Evolutionary conservation across 1,284 basidiomycete genomes (phyloP).

Genomic region (Gastroboletus turbinatus): DNA sequence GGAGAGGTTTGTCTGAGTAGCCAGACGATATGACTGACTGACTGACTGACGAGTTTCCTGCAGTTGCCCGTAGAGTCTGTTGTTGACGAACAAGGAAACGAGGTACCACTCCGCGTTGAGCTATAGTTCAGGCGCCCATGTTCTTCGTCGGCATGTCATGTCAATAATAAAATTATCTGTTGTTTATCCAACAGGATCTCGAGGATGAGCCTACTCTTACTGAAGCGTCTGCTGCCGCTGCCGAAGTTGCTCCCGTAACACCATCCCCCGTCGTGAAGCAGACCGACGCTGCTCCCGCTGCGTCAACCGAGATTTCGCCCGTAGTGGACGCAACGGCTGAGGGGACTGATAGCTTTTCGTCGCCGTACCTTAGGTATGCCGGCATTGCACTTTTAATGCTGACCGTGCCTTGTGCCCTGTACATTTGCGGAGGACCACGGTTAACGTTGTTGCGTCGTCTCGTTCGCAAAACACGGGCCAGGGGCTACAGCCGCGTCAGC

Average conservation of each 20-base stretch:
- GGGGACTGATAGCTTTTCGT: conserved; percentile 16
- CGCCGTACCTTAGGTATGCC: conserved; percentile 41
- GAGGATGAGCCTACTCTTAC: conserved; percentile 16
- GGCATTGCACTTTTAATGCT: conserved; percentile 45
- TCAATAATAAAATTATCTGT: conserved; percentile 52
- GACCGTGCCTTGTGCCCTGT: conserved; percentile 49
- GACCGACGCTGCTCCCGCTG: conserved; percentile 1
- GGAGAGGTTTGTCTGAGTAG: conserved; percentile 67
- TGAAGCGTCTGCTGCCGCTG: conserved; percentile 13
- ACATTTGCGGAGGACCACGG: conserved; percentile 56
- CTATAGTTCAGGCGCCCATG: conserved; percentile 60
- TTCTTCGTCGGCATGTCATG: conserved; percentile 38
- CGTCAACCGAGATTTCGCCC: background rate
- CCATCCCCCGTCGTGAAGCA: background rate
- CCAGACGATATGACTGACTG: background rate
- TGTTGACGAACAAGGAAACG: conserved; percentile 66
- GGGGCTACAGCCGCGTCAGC: conserved; percentile 49
- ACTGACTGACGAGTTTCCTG: conserved; percentile 9
- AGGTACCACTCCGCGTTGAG: conserved; percentile 92
- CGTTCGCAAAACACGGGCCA: conserved; percentile 30
- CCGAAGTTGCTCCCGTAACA: conserved; percentile 11
- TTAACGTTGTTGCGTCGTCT: conserved; percentile 40
- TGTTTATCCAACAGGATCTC: conserved; percentile 37
- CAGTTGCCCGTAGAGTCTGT: conserved; percentile 65
- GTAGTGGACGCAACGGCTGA: conserved; percentile 15